Evolutionary conservation across 495 filamentous ascomycete species (phyloP).

Genomic region (Xylona heveae): DNA sequence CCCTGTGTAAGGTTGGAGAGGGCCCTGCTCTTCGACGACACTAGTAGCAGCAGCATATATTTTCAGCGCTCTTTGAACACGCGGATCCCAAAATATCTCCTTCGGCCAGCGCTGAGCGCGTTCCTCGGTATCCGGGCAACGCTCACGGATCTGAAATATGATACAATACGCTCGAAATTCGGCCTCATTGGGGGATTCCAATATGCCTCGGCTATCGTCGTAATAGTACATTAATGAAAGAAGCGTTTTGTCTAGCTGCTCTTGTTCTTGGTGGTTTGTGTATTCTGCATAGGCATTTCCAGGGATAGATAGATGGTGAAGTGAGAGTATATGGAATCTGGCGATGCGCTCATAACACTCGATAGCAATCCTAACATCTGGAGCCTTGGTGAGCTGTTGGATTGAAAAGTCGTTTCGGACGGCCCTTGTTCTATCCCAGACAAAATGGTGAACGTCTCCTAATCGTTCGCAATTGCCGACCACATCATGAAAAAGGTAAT

Average conservation of each 20-base stretch:
- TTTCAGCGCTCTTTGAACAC: conserved; percentile 44
- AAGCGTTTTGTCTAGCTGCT: conserved; percentile 77
- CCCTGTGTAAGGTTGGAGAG: conserved; percentile 30
- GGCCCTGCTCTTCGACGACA: conserved; percentile 33
- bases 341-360: conserved; percentile 77
- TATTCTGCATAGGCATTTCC: conserved; percentile 47
- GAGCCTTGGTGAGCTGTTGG: conserved; percentile 46
- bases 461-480: conserved; percentile 41
- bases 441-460: conserved; percentile 54
- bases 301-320: conserved; percentile 57
- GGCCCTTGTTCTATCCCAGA: conserved; percentile 85
- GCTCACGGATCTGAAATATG: conserved; percentile 58
- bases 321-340: conserved; percentile 72
- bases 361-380: conserved; percentile 43
- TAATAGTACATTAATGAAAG: conserved; percentile 78
- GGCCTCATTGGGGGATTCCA: conserved; percentile 46
- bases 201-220: conserved; percentile 40
- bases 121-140: conserved; percentile 45
- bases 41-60: conserved; percentile 33
- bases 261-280: conserved; percentile 69
- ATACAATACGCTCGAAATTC: conserved; percentile 87
- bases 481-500: conserved; percentile 66
- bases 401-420: conserved; percentile 90
- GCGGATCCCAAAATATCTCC: conserved; percentile 27
- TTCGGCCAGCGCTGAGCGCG: conserved; percentile 50